Percentiles rank a stretch among this genome's conserved stretches.
These are phyloP conservation scores for Seiridium cupressi DNA, from an alignment of 2,329 filamentous ascomycete genomes.

Conservation along the genomic window DNA sequence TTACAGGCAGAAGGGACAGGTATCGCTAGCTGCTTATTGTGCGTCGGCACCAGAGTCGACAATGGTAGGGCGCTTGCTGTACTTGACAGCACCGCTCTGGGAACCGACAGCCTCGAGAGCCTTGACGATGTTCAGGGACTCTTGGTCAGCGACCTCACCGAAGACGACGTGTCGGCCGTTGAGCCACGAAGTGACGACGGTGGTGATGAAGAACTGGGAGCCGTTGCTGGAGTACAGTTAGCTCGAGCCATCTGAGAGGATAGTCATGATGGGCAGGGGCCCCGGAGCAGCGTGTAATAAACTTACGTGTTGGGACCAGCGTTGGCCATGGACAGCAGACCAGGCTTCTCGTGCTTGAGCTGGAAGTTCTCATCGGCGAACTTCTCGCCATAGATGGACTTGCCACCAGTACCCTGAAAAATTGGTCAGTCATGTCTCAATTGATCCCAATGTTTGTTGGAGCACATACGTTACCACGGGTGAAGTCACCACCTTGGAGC, in stretches of 20 bases:
- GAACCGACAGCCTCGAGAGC: constrained; percentile 61
- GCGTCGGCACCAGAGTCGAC: constrained; percentile 44
- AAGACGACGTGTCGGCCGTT: constrained; percentile 84
- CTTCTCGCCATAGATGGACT: constrained; percentile 94
- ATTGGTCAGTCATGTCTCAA: neutral
- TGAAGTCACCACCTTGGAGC: constrained; percentile 96
- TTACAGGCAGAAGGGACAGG: constrained; percentile 15
- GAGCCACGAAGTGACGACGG: constrained; percentile 83
- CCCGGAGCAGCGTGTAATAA: neutral
- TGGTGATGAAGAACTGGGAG: constrained; percentile 97
- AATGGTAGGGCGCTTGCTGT: constrained; percentile 58
- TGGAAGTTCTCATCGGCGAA: constrained; percentile 92
- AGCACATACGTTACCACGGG: constrained; percentile 76
- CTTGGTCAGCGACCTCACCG: constrained; percentile 63
- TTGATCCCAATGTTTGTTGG: neutral
- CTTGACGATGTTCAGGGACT: constrained; percentile 54
- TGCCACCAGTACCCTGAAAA: constrained; percentile 80
- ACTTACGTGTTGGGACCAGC: constrained; percentile 87
- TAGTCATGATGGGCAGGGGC: no score
- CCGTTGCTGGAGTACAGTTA: constrained; percentile 73
- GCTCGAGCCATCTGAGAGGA: constrained; percentile 11
- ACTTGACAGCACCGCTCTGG: constrained; percentile 53
- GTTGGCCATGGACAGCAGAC: constrained; percentile 93
- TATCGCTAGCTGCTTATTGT: constrained; percentile 29
- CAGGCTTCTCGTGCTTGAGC: constrained; percentile 69